Evolutionary conservation across 805 yeast genomes (phyloP).

Genomic region (Kregervanrija pseudodelftensis): DNA sequence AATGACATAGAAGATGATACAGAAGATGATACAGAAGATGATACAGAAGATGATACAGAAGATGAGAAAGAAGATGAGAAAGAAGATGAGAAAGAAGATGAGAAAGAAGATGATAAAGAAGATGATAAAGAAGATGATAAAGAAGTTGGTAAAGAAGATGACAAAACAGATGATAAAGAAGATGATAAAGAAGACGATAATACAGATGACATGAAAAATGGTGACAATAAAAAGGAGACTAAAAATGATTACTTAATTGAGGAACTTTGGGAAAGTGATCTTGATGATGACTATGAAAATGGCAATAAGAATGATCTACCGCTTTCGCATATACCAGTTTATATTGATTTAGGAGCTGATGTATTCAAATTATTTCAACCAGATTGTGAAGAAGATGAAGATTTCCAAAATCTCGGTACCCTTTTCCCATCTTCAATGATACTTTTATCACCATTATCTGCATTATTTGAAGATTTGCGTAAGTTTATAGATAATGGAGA

Average conservation of each 20-base stretch:
- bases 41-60: conserved; percentile 1
- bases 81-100: conserved; percentile 1
- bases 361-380: conserved; percentile 22
- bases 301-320: conserved; percentile 1
- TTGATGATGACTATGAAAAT: not conserved
- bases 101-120: not conserved
- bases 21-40: too few species aligned
- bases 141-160: not conserved
- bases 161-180: conserved; percentile 1
- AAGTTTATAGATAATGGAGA: conserved; percentile 5
- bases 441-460: too few species aligned
- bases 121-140: not conserved
- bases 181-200: not conserved
- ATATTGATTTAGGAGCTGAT: conserved; percentile 22
- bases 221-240: not conserved
- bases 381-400: conserved; percentile 15
- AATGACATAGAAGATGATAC: conserved; percentile 1
- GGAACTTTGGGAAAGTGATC: not conserved
- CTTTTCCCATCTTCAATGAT: too few species aligned
- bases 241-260: not conserved
- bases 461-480: too few species aligned
- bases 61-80: not conserved
- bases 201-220: not conserved
- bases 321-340: conserved; percentile 16
- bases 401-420: conserved; percentile 16